Base-by-base conservation (phyloP, 2,329 filamentous ascomycete genomes). In the Ophiosphaerella korrae region DNA sequence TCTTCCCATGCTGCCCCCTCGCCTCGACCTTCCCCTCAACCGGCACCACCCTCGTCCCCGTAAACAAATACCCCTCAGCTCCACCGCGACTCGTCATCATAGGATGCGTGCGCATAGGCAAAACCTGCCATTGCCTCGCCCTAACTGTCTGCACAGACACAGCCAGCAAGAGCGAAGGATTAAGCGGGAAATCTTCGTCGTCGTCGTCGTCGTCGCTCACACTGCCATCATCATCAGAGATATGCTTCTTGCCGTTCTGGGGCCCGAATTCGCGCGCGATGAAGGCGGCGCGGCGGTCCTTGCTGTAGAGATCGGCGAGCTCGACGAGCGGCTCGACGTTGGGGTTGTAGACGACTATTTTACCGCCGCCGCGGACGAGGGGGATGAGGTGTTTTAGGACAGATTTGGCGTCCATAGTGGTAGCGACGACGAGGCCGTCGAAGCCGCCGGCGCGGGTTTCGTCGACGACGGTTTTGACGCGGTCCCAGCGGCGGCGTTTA, bases 91-190 rank as follows among this genome's bases (percentile, higher is more conserved):
- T 86, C 52, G 90, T 96, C 94, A 99, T 99, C 48, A 95, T 75
- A 6, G 94, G 94, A 76, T 99, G 94, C 45, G 94, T 97, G 46
- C 94, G 80, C 0, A 91, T 90, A 0, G 94, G 94, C 40, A 99
- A 74, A 2, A 97, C 92, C 77, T 99, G 94, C 90, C 91, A 97
- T 45, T 84, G 81, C 55, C 89, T 82, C 5, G 89, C 87, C 12
- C 90, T 82, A 41, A 88, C 89, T 2, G 87, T 94, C 76, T 97
- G 92, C 45, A 99, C 80, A 11, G 82, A 85, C 1, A 90, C 86
- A 0, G 88, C 90, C 0, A 97, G 82, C 3, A 99, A 73, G 44
- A 96, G 75, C 2, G 90, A 89, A 0, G 94, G 94, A 69, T 99
- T 94, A 12, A 97, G 74, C 0, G 91, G 89, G 68, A 96, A 97